Percentiles rank a stretch among this genome's conserved stretches.
These are phyloP conservation scores for Pleurotus sapidus DNA, from an alignment of 768 basidiomycete species.

Conservation along the genomic window DNA sequence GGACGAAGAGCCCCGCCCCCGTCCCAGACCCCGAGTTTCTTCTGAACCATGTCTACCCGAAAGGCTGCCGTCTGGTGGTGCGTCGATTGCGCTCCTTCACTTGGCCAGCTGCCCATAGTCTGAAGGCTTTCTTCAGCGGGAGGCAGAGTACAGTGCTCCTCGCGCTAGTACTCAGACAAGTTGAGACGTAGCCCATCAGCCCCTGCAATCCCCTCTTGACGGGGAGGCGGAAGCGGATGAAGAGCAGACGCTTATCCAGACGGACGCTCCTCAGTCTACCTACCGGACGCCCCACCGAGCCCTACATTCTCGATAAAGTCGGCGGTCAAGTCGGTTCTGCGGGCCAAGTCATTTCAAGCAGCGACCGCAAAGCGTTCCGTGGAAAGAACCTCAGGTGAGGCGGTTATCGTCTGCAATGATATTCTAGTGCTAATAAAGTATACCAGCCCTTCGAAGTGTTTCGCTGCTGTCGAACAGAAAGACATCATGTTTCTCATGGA, in stretches of 20 bases:
- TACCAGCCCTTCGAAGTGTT: slow-evolving; percentile 59
- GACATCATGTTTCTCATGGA: slow-evolving; percentile 85
- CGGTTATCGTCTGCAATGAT: slow-evolving; percentile 15
- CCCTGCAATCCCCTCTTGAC: slow-evolving; percentile 19
- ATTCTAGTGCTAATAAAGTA: slow-evolving; percentile 29
- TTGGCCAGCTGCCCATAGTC: slow-evolving; percentile 20
- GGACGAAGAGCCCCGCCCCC: background rate
- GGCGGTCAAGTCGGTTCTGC: slow-evolving; percentile 9
- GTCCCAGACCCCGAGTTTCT: slow-evolving; percentile 33
- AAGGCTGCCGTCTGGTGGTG: slow-evolving; percentile 67
- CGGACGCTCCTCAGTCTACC: slow-evolving; percentile 9
- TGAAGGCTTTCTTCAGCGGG: slow-evolving; percentile 67
- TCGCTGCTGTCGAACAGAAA: slow-evolving; percentile 79
- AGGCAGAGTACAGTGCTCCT: slow-evolving; percentile 60
- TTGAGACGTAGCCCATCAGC: slow-evolving; percentile 43
- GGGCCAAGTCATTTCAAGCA: slow-evolving; percentile 7
- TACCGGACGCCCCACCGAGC: slow-evolving; percentile 16
- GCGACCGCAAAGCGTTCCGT: slow-evolving; percentile 18
- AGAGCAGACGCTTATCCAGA: background rate
- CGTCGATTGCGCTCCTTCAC: slow-evolving; percentile 18
- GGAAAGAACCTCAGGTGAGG: slow-evolving; percentile 55
- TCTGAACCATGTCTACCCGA: slow-evolving; percentile 62
- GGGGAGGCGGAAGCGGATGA: background rate
- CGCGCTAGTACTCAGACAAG: slow-evolving; percentile 54
- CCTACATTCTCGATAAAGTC: slow-evolving; percentile 12